These are phyloP conservation scores for Phylloporus sp. DNA, from an alignment of 768 basidiomycete genomes.

Conservation along the genomic window DNA sequence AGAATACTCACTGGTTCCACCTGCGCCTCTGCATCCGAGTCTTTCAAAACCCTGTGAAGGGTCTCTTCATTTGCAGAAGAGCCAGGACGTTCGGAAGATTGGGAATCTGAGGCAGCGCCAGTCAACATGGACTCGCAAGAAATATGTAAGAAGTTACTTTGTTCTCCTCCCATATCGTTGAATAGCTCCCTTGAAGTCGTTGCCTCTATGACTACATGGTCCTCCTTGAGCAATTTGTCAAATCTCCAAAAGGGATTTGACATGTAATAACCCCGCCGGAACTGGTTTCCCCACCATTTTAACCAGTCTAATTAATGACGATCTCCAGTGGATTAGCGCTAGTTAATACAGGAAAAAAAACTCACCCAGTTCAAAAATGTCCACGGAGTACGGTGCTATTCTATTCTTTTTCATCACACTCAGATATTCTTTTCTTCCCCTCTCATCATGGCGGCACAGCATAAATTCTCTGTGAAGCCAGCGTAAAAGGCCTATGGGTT, in stretches of 20 bases:
- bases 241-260: not conserved
- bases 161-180: not conserved
- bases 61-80: too few relatives aligned
- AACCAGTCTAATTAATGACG: not conserved
- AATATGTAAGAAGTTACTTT: too few relatives aligned
- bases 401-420: not conserved
- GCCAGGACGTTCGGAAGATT: too few relatives aligned
- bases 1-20: not conserved
- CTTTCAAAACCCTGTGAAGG: too few relatives aligned
- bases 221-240: not conserved
- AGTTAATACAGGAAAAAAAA: not conserved
- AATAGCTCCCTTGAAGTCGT: not conserved
- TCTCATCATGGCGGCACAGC: not conserved
- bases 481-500: not conserved
- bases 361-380: not conserved
- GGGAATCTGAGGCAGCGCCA: too few relatives aligned
- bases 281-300: not conserved
- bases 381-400: not conserved
- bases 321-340: too few relatives aligned
- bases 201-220: not conserved
- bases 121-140: too few relatives aligned
- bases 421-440: not conserved
- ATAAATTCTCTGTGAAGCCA: slow-evolving; percentile 11
- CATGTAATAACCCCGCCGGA: not conserved
- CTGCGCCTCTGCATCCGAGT: too few relatives aligned